Conservation (phyloP, 2,329 filamentous ascomycete genomes). For the Byssothecium circinans region DNA sequence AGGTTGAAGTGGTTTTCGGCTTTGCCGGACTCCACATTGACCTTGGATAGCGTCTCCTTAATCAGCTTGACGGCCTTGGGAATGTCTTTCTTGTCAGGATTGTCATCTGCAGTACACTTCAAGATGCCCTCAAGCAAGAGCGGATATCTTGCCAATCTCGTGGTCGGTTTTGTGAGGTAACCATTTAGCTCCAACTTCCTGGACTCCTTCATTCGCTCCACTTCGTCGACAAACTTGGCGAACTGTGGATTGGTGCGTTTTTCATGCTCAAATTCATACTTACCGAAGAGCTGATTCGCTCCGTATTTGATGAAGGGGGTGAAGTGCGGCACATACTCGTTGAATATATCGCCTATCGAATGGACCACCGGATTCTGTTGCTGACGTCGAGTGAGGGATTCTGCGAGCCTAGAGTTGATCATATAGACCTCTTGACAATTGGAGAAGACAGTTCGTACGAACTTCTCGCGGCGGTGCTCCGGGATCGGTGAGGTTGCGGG, state of each 20-base stretch:
- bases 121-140: constrained; percentile 86
- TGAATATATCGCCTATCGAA: constrained; percentile 90
- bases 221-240: constrained; percentile 90
- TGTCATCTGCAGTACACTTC: constrained; percentile 88
- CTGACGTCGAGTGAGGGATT: constrained; percentile 84
- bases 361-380: constrained; percentile 87
- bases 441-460: constrained; percentile 91
- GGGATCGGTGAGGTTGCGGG: constrained; percentile 78
- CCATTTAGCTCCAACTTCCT: constrained; percentile 96
- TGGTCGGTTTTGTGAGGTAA: constrained; percentile 96
- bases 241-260: constrained; percentile 84
- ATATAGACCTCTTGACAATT: constrained; percentile 94
- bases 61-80: constrained; percentile 87
- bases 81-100: constrained; percentile 87
- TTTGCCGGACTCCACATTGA: constrained; percentile 94
- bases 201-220: constrained; percentile 92
- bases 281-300: constrained; percentile 91
- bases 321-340: constrained; percentile 89
- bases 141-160: constrained; percentile 89
- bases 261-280: constrained; percentile 98
- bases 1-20: constrained; percentile 97
- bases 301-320: constrained; percentile 96
- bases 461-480: constrained; percentile 80
- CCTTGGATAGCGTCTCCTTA: constrained; percentile 79
- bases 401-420: constrained; percentile 86